These are phyloP conservation scores for Blastocystis sp. DNA, from an alignment of 352 stramenopile genomes.

Conservation along the genomic window DNA sequence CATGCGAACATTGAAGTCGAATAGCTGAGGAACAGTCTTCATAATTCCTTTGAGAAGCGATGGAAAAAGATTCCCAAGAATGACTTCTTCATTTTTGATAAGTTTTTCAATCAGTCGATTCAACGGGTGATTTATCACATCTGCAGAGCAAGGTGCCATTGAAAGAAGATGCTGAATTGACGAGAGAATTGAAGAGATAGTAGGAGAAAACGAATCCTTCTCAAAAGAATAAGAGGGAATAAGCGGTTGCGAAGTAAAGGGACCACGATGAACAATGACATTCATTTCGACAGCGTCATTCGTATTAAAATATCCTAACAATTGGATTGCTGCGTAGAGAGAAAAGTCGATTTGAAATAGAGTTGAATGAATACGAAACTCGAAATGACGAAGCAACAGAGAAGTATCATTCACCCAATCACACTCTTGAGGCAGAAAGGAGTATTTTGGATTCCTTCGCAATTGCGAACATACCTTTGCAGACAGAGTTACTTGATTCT, in stretches of 20 bases:
- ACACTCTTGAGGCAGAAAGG: not conserved
- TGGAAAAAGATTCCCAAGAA: not conserved
- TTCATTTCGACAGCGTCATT: not conserved
- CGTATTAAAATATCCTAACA: not conserved
- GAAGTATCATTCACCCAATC: not conserved
- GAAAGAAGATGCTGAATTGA: not conserved
- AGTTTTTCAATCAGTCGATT: not conserved
- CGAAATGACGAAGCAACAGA: not conserved
- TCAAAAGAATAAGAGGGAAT: not conserved
- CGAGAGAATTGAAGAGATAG: not conserved
- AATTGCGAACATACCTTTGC: not conserved
- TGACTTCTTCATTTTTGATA: not conserved
- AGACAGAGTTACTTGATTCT: not conserved
- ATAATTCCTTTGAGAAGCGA: not conserved
- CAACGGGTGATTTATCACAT: not conserved
- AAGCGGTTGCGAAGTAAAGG: not conserved
- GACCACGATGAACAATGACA: not conserved
- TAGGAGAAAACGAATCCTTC: not conserved
- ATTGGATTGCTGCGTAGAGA: not conserved
- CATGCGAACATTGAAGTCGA: not conserved
- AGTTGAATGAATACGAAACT: not conserved
- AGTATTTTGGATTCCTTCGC: not conserved
- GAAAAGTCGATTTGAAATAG: not conserved
- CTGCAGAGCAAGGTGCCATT: not conserved
- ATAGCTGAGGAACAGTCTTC: not conserved